A percentile compares a stretch with the other conserved stretches of the same genome.
Evolutionary conservation across 306 rosid species (phyloP).

Genomic region (Cucurbita maxima): DNA sequence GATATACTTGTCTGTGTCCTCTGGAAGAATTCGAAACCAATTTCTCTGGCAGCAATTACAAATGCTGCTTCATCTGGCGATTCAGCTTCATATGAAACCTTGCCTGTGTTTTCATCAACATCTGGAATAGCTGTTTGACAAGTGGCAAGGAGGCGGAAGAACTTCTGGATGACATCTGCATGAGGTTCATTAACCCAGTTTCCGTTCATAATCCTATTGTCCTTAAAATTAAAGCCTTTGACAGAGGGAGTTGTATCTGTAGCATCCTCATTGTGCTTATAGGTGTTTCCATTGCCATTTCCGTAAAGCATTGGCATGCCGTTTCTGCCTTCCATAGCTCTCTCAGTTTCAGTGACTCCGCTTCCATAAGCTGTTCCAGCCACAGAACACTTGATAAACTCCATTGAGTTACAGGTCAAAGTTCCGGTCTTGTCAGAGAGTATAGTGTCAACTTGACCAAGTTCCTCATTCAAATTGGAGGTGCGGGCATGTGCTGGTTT

Average conservation of each 20-base stretch:
- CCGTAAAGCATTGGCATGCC: constrained; percentile 22
- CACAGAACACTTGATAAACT: constrained; percentile 84
- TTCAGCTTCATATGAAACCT: constrained; percentile 73
- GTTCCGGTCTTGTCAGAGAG: constrained; percentile 99
- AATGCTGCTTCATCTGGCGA: constrained; percentile 99
- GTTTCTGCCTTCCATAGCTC: constrained; percentile 34
- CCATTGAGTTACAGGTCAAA: constrained; percentile 96
- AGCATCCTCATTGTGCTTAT: constrained; percentile 14
- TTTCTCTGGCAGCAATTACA: constrained; percentile 90
- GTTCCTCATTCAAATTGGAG: constrained; percentile 94
- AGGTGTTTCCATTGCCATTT: constrained; percentile 13
- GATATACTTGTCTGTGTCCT: constrained; percentile 85
- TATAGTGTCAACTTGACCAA: constrained; percentile 94
- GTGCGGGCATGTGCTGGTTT: constrained; percentile 88
- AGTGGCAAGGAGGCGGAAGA: constrained; percentile 60
- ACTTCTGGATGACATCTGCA: constrained; percentile 51
- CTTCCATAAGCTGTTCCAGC: constrained; percentile 92
- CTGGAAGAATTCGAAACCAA: constrained; percentile 78
- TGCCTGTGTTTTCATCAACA: constrained; percentile 54
- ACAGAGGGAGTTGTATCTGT: constrained; percentile 23
- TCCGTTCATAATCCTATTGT: constrained; percentile 76
- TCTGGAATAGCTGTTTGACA: constrained; percentile 98
- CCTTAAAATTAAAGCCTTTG: constrained; percentile 80
- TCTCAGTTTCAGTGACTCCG: constrained; percentile 70
- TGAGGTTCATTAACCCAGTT: constrained; percentile 71